Evolutionary conservation across 345 rosid species (phyloP), one percentile per base, ranked within the genome.

Genomic region (Eucalyptus leucophloia): DNA sequence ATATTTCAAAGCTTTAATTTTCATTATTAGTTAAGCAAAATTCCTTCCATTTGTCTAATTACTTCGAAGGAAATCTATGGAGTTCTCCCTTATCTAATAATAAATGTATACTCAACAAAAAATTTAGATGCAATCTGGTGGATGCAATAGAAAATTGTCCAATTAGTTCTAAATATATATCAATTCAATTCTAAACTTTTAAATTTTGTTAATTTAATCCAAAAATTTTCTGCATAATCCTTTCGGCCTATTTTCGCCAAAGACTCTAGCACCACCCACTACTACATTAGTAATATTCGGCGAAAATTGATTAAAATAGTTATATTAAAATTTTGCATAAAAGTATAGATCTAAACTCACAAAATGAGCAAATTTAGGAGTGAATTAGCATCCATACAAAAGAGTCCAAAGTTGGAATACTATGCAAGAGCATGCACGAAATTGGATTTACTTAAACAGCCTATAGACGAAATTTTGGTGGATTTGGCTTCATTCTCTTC

Each of bases 211-310:
- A 65, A 65, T 65, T 65, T 65, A 30, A 8, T 14, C 3, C 19
- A 0, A 30, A 65, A 14, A 0, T 2, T 11, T 62, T 62, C 3
- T 14, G 5, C 3, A n/a, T 62, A 62, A 62, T 62, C 72, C 34
- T n/a, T 30, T n/a, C 5, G 0, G 2, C 34, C 72, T 65, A 65
- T 65, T 65, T 30, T 65, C 3, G 1, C 5, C 3, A 0, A 16
- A 65, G 72, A 65, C 23, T 9, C 24, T 53, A 53, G 24, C 56
- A 53, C 56, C 56, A 53, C 24, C 24, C 24, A 18, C 9, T 8
- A 9, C 23, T 53, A 53, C 5, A 30, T 30, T 8, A 62, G 5
- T 6, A 65, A 65, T 14, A 13, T 30, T 15, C 0, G 2, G 5
- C 0, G 19, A 65, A 30, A 65, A 14, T 30, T n/a, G 19, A 65